Conservation (phyloP, 345 rosid species). For the Turritis glabra region DNA sequence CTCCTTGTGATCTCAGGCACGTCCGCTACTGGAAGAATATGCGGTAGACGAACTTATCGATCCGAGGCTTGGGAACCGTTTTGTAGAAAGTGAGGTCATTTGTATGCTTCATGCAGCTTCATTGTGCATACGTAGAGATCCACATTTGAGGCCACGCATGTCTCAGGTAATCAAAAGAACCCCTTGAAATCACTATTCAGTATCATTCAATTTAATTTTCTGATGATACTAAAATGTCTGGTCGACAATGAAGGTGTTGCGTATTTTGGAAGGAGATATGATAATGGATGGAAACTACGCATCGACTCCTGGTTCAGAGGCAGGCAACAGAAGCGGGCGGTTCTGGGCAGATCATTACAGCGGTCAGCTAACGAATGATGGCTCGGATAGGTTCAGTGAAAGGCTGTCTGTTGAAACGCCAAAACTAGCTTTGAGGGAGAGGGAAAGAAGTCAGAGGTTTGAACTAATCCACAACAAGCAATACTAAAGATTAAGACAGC, state of each 20-base stretch:
- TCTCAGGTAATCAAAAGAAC: slow-evolving; percentile 68
- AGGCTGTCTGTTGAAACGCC: slow-evolving; percentile 57
- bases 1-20: slow-evolving; percentile 60
- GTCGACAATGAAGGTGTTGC: slow-evolving; percentile 66
- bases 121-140: slow-evolving; percentile 80
- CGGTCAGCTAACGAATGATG: slow-evolving; percentile 49
- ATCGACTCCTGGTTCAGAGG: slow-evolving; percentile 74
- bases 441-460: slow-evolving; percentile 49
- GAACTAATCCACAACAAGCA: slow-evolving; percentile 29
- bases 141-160: slow-evolving; percentile 93
- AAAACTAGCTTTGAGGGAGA: slow-evolving; percentile 45
- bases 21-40: slow-evolving; percentile 83
- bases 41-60: slow-evolving; percentile 85
- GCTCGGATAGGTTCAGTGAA: slow-evolving; percentile 58
- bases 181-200: not conserved
- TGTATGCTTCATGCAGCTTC: slow-evolving; percentile 99
- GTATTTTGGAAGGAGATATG: slow-evolving; percentile 94
- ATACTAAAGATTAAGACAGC: slow-evolving; percentile 19
- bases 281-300: slow-evolving; percentile 62
- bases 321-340: slow-evolving; percentile 85
- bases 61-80: slow-evolving; percentile 60
- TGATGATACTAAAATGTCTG: slow-evolving; percentile 17
- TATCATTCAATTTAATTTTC: slow-evolving; percentile 5
- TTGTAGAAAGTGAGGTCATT: slow-evolving; percentile 75
- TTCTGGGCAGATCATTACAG: slow-evolving; percentile 69